Evolutionary conservation across 2,329 filamentous ascomycete species (phyloP).

Genomic region (Fusarium sp.): DNA sequence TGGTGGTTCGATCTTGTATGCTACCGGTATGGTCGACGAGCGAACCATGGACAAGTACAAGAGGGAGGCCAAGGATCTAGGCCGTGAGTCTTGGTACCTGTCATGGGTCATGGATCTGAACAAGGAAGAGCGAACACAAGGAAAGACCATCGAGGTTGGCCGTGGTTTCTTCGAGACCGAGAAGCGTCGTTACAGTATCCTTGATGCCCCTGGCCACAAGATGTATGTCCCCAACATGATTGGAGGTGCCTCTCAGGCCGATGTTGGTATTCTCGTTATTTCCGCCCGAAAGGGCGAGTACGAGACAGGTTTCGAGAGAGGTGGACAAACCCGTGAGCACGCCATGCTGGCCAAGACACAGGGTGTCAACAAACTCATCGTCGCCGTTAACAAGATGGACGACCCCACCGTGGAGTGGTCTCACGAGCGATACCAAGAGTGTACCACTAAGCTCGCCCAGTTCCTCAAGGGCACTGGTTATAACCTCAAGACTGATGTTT

Average conservation of each 20-base stretch:
- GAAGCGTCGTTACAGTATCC: conserved; percentile 93
- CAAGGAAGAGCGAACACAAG: conserved; percentile 94
- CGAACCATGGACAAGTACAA: conserved; percentile 98
- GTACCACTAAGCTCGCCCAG: conserved; percentile 83
- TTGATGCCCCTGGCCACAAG: conserved; percentile 97
- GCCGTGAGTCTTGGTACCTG: conserved; percentile 97
- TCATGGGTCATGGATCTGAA: conserved; percentile 98
- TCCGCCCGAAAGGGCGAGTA: conserved; percentile 98
- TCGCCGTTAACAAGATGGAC: conserved; percentile 99
- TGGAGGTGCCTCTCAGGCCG: conserved; percentile 90
- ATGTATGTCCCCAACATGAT: conserved; percentile 99
- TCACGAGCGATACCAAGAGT: conserved; percentile 91
- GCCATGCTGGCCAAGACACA: conserved; percentile 98
- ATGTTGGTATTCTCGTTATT: conserved; percentile 95
- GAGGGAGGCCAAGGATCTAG: conserved; percentile 93
- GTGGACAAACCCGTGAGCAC: conserved; percentile 96
- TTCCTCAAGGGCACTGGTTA: conserved; percentile 95
- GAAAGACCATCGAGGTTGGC: conserved; percentile 97
- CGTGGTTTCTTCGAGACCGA: conserved; percentile 97
- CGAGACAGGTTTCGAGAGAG: conserved; percentile 96
- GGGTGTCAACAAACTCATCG: conserved; percentile 94
- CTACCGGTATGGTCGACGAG: conserved; percentile 99
- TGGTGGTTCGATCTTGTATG: conserved; percentile 91
- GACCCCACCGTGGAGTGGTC: conserved; percentile 97
- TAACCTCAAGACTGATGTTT: conserved; percentile 91